These are phyloP conservation scores for Aspergillus spinulosporus DNA, from an alignment of 2,329 filamentous ascomycete genomes.

Conservation along the genomic window DNA sequence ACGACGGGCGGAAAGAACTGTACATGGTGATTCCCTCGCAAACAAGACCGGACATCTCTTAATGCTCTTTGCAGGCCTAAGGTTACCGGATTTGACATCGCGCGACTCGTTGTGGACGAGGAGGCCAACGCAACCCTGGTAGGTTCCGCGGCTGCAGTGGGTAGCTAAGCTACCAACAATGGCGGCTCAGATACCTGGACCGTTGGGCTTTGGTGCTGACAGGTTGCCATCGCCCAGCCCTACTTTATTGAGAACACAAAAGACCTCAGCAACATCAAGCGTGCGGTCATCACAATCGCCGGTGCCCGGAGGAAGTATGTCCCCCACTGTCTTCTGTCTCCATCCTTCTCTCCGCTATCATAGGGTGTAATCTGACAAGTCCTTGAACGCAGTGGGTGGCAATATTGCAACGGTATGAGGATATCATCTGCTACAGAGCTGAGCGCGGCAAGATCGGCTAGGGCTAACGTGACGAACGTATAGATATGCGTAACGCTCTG, in stretches of 20 bases:
- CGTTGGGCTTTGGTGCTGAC: neutral
- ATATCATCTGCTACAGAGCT: no score
- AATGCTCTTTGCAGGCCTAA: neutral
- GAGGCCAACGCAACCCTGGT: slow-evolving; percentile 1
- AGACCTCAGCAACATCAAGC: neutral
- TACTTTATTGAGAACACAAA: slow-evolving; percentile 4
- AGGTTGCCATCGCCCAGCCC: neutral
- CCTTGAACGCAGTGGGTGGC: neutral
- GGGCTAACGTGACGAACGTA: neutral
- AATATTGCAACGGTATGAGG: neutral
- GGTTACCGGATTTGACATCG: neutral
- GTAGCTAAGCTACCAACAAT: neutral
- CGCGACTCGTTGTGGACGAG: neutral
- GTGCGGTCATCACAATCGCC: neutral
- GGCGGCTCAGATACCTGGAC: no score
- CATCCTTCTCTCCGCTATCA: neutral
- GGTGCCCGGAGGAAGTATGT: neutral
- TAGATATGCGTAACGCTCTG: slow-evolving; percentile 1
- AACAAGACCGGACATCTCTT: neutral
- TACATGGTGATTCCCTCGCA: neutral
- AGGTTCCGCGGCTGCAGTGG: neutral
- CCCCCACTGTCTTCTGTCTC: neutral
- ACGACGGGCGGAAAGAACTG: neutral
- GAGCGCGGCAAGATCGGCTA: neutral
- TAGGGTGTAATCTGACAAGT: neutral